These are phyloP conservation scores for Vicia sativa DNA, from an alignment of 306 rosid genomes.

Conservation along the genomic window DNA sequence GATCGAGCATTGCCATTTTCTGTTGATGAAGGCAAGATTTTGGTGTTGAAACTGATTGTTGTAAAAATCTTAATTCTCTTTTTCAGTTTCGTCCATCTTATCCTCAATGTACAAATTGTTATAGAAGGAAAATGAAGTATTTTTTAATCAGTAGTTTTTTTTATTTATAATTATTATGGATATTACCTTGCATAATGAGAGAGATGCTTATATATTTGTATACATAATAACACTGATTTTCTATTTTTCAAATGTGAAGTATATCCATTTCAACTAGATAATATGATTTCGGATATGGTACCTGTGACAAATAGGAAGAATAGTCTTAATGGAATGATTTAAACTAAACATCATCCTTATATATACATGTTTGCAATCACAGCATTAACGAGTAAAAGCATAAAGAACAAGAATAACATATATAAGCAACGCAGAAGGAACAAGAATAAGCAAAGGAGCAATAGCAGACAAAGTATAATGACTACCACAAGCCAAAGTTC, in stretches of 20 bases:
- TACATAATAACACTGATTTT: background rate
- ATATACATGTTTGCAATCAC: background rate
- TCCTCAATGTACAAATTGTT: constrained; percentile 28
- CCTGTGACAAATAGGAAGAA: background rate
- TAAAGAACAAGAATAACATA: constrained; percentile 68
- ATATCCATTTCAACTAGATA: background rate
- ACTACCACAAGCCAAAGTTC: constrained; percentile 68
- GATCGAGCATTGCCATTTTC: constrained; percentile 2
- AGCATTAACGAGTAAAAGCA: constrained; percentile 60
- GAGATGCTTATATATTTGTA: constrained; percentile 23
- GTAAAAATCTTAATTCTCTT: background rate
- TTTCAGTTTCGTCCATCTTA: constrained; percentile 19
- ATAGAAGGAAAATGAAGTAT: constrained; percentile 1
- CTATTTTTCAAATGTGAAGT: constrained; percentile 1
- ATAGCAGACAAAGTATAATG: constrained; percentile 61
- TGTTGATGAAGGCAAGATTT: background rate
- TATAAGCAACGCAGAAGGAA: constrained; percentile 66
- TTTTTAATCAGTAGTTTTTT: background rate
- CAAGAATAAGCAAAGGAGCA: constrained; percentile 73
- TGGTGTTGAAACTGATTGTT: constrained; percentile 32
- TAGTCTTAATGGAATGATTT: background rate
- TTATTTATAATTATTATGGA: constrained; percentile 4
- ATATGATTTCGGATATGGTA: background rate
- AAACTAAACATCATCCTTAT: background rate
- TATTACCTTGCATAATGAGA: constrained; percentile 10